Base-by-base conservation (phyloP, 768 basidiomycete genomes). In the Gloeophyllum trabeum region DNA sequence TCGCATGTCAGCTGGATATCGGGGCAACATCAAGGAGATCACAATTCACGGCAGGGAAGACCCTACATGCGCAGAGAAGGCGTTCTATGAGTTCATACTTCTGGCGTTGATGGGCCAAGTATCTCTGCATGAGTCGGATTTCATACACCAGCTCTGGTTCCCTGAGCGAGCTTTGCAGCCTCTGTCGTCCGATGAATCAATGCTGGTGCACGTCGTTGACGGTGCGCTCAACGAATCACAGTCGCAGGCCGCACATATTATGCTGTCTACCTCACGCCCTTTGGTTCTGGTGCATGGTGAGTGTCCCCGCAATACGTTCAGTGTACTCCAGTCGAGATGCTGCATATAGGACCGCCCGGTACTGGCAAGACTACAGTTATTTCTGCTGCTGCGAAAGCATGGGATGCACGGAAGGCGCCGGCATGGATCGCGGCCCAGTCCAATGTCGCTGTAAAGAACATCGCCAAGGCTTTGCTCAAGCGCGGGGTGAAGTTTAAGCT, bases 401-500 rank as follows among this genome's bases (percentile, higher is more conserved):
- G 10, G 36, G 10, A 63, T 62, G 0, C 52, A 58, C n/a, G 49
- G 55, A 47, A 7, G 36, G 10, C 76, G 81, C 0, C 4, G 12
- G 75, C 88, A 10, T 91, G 85, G 82, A 71, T 91, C 4, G 64
- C 86, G 52, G 84, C 88, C 24, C 83, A 91, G 53, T 83, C 81
- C 14, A 91, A 91, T 65, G 76, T 90, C 38, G 88, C 85, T 37
- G 88, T 90, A 18, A 89, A 87, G 58, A 90, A 91, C 49, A 89
- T 91, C 61, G 87, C 84, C 40, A 81, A 85, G 52, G 85, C 86
- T 61, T 61, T 91, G 14, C 57, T 65, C n/a, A 58, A 68, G 6
- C 66, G 62, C 0, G 73, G 84, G 44, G 35, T 49, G 3, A 48
- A 71, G 6, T 91, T 78, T 71, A 77, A 64, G 46, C 64, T 91